Evolutionary conservation across 1,139 yeast genomes (phyloP).

Genomic region (Taphrina betulina): DNA sequence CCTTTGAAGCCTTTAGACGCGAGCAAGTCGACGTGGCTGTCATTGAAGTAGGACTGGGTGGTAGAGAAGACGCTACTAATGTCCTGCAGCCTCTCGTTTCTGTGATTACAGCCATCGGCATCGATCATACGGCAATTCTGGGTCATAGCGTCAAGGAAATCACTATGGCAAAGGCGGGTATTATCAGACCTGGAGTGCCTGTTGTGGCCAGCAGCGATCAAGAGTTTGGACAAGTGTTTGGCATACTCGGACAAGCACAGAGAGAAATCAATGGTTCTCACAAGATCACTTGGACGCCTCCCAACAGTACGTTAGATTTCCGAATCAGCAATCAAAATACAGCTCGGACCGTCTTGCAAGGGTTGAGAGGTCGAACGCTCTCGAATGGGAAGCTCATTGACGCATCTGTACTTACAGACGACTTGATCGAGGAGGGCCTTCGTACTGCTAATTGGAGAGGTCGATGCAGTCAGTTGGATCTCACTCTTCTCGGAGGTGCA

Average conservation of each 20-base stretch:
- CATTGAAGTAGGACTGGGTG: conserved; percentile 98
- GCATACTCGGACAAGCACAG: conserved; percentile 61
- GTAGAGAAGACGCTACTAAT: conserved; percentile 93
- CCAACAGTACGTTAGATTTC: conserved; percentile 13
- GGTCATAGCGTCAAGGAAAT: conserved; percentile 86
- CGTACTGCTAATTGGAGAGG: conserved; percentile 84
- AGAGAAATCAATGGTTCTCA: conserved; percentile 47
- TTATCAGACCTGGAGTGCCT: conserved; percentile 65
- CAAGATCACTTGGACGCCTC: conserved; percentile 20
- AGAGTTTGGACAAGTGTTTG: conserved; percentile 47
- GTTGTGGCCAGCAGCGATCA: conserved; percentile 64
- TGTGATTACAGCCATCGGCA: conserved; percentile 82
- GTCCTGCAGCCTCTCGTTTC: conserved; percentile 80
- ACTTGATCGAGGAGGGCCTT: conserved; percentile 62
- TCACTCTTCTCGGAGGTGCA: conserved; percentile 46
- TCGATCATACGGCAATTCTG: conserved; percentile 86
- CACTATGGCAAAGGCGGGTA: conserved; percentile 96
- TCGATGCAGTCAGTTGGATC: conserved; percentile 71
- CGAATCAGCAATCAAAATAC: conserved; percentile 20
- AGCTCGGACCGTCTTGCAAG: conserved; percentile 16
- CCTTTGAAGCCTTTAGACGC: conserved; percentile 82
- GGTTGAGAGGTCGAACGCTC: conserved; percentile 45
- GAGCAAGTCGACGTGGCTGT: conserved; percentile 91
- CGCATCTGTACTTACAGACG: conserved; percentile 50
- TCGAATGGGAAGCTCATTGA: conserved; percentile 41